Evolutionary conservation across 2,329 filamentous ascomycete genomes (phyloP).

Genomic region (Alternaria consortialis): DNA sequence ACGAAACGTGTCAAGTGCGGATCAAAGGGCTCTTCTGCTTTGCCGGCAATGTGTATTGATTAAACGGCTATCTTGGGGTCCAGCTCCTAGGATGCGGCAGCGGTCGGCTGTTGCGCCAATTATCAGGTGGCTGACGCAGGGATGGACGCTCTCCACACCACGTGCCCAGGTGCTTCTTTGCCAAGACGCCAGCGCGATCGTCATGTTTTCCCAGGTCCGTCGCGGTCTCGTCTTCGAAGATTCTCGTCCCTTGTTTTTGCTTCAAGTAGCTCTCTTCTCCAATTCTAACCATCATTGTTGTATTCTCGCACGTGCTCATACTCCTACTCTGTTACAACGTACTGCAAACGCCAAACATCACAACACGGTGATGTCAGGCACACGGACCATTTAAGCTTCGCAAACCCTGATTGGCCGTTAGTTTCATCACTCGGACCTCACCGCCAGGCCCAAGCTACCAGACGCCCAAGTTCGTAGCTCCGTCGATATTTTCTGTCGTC

Average conservation of each 20-base stretch:
- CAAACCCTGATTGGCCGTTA: slow-evolving; percentile 32
- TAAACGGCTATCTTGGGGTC: slow-evolving; percentile 23
- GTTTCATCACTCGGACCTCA: slow-evolving; percentile 25
- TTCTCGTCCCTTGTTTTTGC: slow-evolving; percentile 8
- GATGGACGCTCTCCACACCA: slow-evolving; percentile 17
- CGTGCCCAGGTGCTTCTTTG: slow-evolving; percentile 22
- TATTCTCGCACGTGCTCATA: background rate
- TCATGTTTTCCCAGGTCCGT: slow-evolving; percentile 18
- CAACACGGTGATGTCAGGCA: slow-evolving; percentile 41
- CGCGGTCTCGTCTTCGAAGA: slow-evolving; percentile 11
- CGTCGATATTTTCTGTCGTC: background rate
- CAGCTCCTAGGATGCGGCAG: slow-evolving; percentile 11
- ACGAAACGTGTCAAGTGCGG: slow-evolving; percentile 42
- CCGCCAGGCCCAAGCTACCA: slow-evolving; percentile 24
- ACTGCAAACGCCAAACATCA: slow-evolving; percentile 4
- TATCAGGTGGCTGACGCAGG: slow-evolving; percentile 18
- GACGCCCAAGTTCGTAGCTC: slow-evolving; percentile 10
- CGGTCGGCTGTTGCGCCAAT: slow-evolving; percentile 25
- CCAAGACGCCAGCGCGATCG: slow-evolving; percentile 23
- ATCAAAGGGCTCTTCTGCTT: slow-evolving; percentile 30
- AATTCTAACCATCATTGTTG: background rate
- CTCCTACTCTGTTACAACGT: slow-evolving; percentile 9
- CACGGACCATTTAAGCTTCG: slow-evolving; percentile 40
- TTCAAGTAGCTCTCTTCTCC: slow-evolving; percentile 1
- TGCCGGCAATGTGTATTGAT: slow-evolving; percentile 37